Base-by-base conservation (phyloP, 2,329 filamentous ascomycete species). In the Apiospora rasikravindrae region DNA sequence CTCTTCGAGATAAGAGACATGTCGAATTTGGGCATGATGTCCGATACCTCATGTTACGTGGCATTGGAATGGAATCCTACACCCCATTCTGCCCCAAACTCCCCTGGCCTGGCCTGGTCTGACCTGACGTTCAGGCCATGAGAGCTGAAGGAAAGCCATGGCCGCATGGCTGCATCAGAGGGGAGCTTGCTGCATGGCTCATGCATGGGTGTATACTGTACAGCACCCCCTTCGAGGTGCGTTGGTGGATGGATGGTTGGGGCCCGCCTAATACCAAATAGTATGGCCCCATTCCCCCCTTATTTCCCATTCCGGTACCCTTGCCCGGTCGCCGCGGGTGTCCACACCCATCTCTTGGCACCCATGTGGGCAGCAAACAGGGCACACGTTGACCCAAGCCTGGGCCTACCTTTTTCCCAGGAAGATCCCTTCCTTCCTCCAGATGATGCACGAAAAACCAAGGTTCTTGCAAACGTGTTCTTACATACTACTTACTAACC, bases 321-420 rank as follows among this genome's bases (percentile, higher is more conserved):
- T 37, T 37, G 29, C 49, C 53, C 53, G 53, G 53, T 61, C 53
- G 53, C 53, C 53, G 53, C 53, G 53, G 26, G 29, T 57, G 26
- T 13, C 53, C 53, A 61, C 53, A 13, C 8, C 53, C 53, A 61
- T 61, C 26, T 29, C 26, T 61, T 61, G 53, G 26, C 53, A 33
- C 1, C 29, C 8, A 37, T 37, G 53, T 37, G 53, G 53, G 16
- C 33, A 37, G 26, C 11, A 11, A 61, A 33, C 53, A 61, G 19
- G 26, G 29, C 53, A 61, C 16, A 49, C 16, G 8, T 14, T 57
- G 24, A 33, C 16, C 16, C 51, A 37, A 7, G 53, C 4, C 53
- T 57, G 44, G 44, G 10, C n/a, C n/a, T n/a, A 13, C 6, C 44
- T n/a, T n/a, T 49, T 53, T 53, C 13, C 24, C 51, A 7, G 26